Evolutionary conservation across 208 protist species (phyloP), one percentile per base, ranked within the genome.

Genomic region (Sergeia podlipaevii): DNA sequence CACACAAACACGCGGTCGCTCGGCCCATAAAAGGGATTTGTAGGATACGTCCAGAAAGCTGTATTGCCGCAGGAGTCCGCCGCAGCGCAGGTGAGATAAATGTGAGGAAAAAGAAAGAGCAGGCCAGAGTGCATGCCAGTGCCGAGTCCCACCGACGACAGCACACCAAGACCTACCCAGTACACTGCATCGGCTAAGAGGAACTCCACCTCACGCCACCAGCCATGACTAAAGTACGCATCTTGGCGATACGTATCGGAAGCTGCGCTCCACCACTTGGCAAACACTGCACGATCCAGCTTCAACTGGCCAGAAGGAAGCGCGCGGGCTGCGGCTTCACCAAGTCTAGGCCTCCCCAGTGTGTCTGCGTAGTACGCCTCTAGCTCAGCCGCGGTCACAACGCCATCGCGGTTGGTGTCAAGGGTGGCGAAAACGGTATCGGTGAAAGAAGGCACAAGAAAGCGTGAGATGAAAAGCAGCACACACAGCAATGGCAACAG

Each of bases 81-180:
- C 0, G 95, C 85, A 20, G 91, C 61, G 33, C 93, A 97, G 13
- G 74, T 77, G 42, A 86, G 77, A 49, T 93, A 97, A 65, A 98
- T 98, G 72, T 97, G 86, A 8, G 96, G 96, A 63, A 97, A 97
- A 2, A 98, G 75, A 53, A 97, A 97, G 30, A 98, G 62, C 24
- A 98, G 57, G 20, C 96, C 96, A 3, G 95, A 97, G 70, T 98
- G 96, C 71, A 98, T 86, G 28, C 96, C 96, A 20, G 92, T 97
- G 33, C 95, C 95, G 44, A 95, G 68, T n/a, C 90, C 90, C 55
- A 96, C 62, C 32, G 91, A 97, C 29, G 88, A 96, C 13, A 96
- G 71, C 28, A 97, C 71, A 29, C 94, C 94, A 3, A 97, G 76
- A 15, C 80, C 64, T 10, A 97, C 53, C 89, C 91, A 97, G 60